These are phyloP conservation scores for Herpetomonas samuelpessoai DNA, from an alignment of 208 protist genomes.

Conservation along the genomic window DNA sequence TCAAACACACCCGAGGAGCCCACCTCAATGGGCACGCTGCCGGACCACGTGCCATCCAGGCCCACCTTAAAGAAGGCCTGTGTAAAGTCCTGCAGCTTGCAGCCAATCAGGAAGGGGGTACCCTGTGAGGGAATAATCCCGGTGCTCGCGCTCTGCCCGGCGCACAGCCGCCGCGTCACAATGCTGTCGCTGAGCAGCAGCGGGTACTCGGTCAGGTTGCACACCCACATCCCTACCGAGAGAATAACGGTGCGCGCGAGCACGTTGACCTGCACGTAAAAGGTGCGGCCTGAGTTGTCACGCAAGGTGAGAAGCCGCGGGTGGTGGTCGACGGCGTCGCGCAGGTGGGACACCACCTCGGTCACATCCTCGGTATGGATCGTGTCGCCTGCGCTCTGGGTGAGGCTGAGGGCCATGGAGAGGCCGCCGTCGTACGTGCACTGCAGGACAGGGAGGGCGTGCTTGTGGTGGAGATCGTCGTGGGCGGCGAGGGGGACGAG, in stretches of 20 bases:
- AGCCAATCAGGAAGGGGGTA: slow-evolving; percentile 68
- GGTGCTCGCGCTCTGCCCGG: slow-evolving; percentile 50
- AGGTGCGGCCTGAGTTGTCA: slow-evolving; percentile 48
- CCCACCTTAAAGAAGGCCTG: slow-evolving; percentile 58
- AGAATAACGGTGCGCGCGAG: slow-evolving; percentile 62
- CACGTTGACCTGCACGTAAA: slow-evolving; percentile 69
- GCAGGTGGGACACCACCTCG: slow-evolving; percentile 33
- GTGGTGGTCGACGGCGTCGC: slow-evolving; percentile 42
- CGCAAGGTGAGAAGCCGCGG: slow-evolving; percentile 47
- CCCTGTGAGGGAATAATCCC: slow-evolving; percentile 80
- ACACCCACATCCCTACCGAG: slow-evolving; percentile 74
- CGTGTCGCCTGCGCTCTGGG: slow-evolving; percentile 57
- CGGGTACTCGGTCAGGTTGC: slow-evolving; percentile 80
- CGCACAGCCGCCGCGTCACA: slow-evolving; percentile 39
- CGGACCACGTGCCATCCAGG: slow-evolving; percentile 69
- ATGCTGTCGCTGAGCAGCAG: slow-evolving; percentile 57
- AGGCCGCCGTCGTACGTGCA: slow-evolving; percentile 59
- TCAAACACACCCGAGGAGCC: slow-evolving; percentile 64
- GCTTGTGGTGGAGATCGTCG: slow-evolving; percentile 48
- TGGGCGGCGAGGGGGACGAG: slow-evolving; percentile 57
- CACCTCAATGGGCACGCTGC: slow-evolving; percentile 46
- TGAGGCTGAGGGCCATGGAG: slow-evolving; percentile 47
- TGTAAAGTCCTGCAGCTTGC: slow-evolving; percentile 45
- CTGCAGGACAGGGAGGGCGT: slow-evolving; percentile 47
- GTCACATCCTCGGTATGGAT: slow-evolving; percentile 36